These are phyloP conservation scores for Exophiala alcalophila DNA, from an alignment of 2,329 filamentous ascomycete genomes.

Conservation along the genomic window DNA sequence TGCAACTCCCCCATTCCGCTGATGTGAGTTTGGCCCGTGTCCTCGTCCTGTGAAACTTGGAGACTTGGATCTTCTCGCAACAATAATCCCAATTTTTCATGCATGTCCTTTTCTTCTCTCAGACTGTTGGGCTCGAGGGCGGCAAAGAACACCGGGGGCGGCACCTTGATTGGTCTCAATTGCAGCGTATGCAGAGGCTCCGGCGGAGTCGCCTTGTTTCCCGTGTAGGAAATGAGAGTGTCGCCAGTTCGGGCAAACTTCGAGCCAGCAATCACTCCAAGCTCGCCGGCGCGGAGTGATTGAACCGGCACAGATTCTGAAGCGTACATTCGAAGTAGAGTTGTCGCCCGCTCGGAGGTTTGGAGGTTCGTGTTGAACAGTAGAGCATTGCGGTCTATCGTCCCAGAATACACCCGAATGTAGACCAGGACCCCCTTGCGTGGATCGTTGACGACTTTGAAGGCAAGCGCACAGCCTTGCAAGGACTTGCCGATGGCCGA, in stretches of 20 bases:
- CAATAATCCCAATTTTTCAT: slow-evolving; percentile 71
- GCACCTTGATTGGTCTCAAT: slow-evolving; percentile 81
- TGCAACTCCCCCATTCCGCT: slow-evolving; percentile 97
- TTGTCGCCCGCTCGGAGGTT: slow-evolving; percentile 73
- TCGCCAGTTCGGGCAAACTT: slow-evolving; percentile 93
- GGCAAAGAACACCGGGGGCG: slow-evolving; percentile 94
- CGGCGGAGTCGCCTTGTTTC: slow-evolving; percentile 62
- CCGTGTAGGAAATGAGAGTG: slow-evolving; percentile 74
- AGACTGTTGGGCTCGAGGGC: slow-evolving; percentile 79
- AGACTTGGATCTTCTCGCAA: slow-evolving; percentile 91
- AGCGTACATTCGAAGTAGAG: slow-evolving; percentile 85
- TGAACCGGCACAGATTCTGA: slow-evolving; percentile 81
- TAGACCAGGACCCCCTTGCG: slow-evolving; percentile 86
- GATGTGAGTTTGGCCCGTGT: slow-evolving; percentile 87
- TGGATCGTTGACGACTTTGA: slow-evolving; percentile 91
- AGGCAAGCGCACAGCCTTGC: slow-evolving; percentile 66
- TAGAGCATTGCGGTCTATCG: slow-evolving; percentile 67
- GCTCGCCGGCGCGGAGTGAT: slow-evolving; percentile 79
- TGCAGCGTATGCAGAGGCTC: slow-evolving; percentile 71
- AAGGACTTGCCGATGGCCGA: slow-evolving; percentile 57
- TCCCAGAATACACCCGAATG: slow-evolving; percentile 85
- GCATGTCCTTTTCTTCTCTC: slow-evolving; percentile 74
- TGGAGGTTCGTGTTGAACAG: slow-evolving; percentile 86
- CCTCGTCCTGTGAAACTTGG: slow-evolving; percentile 77
- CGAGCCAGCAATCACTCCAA: slow-evolving; percentile 86